Conservation (phyloP, 2,329 filamentous ascomycete genomes). For the Biscogniauxia mediterranea region DNA sequence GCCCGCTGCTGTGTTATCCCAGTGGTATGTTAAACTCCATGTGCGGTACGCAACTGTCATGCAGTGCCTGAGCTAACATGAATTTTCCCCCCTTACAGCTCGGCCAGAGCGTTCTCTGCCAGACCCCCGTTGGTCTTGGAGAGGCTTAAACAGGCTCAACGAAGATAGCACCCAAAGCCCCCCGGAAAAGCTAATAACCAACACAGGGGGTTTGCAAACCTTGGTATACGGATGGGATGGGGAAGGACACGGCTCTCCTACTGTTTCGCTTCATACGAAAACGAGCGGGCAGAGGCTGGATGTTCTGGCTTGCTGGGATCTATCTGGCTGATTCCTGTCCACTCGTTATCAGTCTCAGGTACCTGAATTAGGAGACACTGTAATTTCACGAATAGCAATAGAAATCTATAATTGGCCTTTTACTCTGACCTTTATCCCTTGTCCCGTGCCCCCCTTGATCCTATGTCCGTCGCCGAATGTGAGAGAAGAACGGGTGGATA, state of each 20-base stretch:
- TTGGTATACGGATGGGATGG: not conserved
- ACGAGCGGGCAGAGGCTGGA: not conserved
- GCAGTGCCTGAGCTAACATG: conserved; percentile 4
- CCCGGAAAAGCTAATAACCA: not conserved
- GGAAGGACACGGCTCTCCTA: not conserved
- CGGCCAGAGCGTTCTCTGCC: conserved; percentile 34
- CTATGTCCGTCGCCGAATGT: no score
- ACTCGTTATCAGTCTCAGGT: not conserved
- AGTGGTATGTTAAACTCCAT: conserved; percentile 30
- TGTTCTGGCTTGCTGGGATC: not conserved
- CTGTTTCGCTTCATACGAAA: not conserved
- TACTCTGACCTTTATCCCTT: no score
- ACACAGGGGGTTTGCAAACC: not conserved
- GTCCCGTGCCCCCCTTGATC: no score
- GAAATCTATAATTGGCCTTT: not conserved
- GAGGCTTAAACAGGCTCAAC: conserved; percentile 7
- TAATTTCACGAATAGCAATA: not conserved
- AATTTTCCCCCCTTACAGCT: conserved; percentile 14
- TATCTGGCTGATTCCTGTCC: not conserved
- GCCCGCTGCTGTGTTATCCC: conserved; percentile 53
- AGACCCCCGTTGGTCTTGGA: conserved; percentile 31
- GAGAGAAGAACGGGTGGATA: no score
- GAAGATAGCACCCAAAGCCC: not conserved
- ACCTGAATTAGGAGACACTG: not conserved
- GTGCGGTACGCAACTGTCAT: not conserved